Base-by-base conservation (phyloP, 352 stramenopile species). In the Globisporangium splendens region DNA sequence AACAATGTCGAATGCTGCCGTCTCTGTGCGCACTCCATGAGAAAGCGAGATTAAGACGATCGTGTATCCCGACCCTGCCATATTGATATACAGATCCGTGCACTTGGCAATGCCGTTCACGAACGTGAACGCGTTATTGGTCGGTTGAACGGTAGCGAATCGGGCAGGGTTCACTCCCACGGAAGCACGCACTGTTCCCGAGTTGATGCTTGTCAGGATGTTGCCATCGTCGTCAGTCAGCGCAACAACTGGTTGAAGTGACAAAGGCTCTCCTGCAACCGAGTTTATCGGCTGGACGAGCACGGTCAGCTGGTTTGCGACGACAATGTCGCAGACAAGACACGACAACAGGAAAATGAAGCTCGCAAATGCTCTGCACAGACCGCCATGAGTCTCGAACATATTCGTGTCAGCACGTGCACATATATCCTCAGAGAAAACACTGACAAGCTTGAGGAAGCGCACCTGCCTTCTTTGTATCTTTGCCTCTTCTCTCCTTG, bases 141-240 rank as follows among this genome's bases (percentile, higher is more conserved):
- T 48, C 3, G 81, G 78, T 44, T 76, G 70, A 0, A 94, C 50
- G 11, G 62, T 66, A n/a, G 69, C 80, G 15, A 80, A 93, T 10
- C 67, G 62, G 48, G 65, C 71, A 18, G 81, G 79, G 35, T 82
- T 83, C 17, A 65, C 61, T n/a, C 73, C 75, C 50, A 93, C 79
- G 11, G 63, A 65, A 1, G 79, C 84, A 8, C 65, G 64, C 10
- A 95, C 79, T 1, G 65, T 69, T 47, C 86, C 86, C 12, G 51
- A 64, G 56, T 56, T 93, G 50, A 87, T 66, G 0, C 58, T 72
- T 17, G 73, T 86, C 24, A 93, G 66, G 56, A 93, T 90, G 60
- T 90, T 90, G 42, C 83, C 83, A 38, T 73, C 71, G 55, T 91
- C 83, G 41, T 95, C 84, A 20, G 81, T 87, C 31, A 95, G 66